A percentile compares a stretch with the other conserved stretches of the same genome.
Evolutionary conservation across 2,329 filamentous ascomycete genomes (phyloP).

Genomic region (Sphaerulina musiva): DNA sequence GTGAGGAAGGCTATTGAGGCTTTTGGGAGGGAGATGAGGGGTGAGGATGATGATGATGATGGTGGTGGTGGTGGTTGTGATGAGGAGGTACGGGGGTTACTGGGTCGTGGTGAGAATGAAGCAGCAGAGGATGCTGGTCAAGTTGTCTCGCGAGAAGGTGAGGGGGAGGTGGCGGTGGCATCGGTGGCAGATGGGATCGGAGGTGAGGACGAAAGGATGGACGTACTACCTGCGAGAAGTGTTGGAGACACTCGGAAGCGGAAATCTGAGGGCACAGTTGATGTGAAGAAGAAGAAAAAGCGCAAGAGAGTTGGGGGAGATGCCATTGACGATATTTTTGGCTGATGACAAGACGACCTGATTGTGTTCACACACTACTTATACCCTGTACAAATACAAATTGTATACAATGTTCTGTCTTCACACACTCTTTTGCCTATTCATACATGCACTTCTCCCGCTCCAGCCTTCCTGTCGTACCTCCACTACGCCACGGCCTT

Average conservation of each 20-base stretch:
- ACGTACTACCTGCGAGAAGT: neutral
- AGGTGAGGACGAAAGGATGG: neutral
- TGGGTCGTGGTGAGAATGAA: too few species aligned
- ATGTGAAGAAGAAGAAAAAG: constrained; percentile 44
- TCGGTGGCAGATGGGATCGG: neutral
- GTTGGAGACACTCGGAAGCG: constrained; percentile 24
- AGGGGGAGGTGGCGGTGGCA: neutral
- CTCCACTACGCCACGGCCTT: constrained; percentile 1
- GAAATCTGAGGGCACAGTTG: constrained; percentile 12
- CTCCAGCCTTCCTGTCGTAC: too few species aligned
- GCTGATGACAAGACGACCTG: constrained; percentile 13
- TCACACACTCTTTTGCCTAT: too few species aligned
- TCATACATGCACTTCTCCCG: neutral
- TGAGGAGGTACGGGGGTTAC: too few species aligned
- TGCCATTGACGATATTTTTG: constrained; percentile 68
- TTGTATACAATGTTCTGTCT: neutral
- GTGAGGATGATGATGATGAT: constrained; percentile 25
- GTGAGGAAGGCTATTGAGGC: constrained; percentile 39
- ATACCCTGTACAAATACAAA: neutral
- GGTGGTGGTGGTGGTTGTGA: constrained; percentile 4
- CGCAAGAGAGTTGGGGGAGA: constrained; percentile 54
- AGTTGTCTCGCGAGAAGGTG: constrained; percentile 12
- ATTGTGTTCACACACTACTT: neutral
- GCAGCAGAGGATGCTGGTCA: constrained; percentile 30
- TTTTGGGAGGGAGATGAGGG: constrained; percentile 39